Percentiles rank a stretch among this genome's conserved stretches.
Conservation (phyloP, 2,329 filamentous ascomycete genomes). For the Penicillium sclerotigenum region DNA sequence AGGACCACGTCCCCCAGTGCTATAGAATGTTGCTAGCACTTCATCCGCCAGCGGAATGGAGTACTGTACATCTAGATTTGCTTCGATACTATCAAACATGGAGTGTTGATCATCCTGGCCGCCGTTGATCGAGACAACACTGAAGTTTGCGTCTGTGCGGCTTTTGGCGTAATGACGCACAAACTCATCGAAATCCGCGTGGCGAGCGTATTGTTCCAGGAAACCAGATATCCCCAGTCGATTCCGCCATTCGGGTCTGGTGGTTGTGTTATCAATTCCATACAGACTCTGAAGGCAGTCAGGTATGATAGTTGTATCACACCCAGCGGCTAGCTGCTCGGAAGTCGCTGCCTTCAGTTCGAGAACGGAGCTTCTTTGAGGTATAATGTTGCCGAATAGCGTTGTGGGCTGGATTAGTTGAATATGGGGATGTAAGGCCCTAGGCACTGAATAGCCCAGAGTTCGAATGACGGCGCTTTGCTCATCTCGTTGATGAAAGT, state of each 20-base stretch:
- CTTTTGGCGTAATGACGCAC: conserved; percentile 54
- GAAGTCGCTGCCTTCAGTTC: conserved; percentile 10
- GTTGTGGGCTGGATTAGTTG: conserved; percentile 66
- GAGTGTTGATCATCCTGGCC: conserved; percentile 52
- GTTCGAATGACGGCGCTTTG: conserved; percentile 52
- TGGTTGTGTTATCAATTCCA: conserved; percentile 36
- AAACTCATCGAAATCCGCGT: conserved; percentile 56
- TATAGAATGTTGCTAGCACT: conserved; percentile 57
- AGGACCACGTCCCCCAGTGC: conserved; percentile 56
- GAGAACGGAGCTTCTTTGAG: conserved; percentile 40
- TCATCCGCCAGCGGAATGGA: conserved; percentile 55
- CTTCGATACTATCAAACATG: conserved; percentile 50
- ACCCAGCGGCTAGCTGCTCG: conserved; percentile 31
- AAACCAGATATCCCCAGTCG: conserved; percentile 50
- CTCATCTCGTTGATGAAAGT: conserved; percentile 50
- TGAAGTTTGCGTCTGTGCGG: conserved; percentile 54
- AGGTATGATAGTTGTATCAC: conserved; percentile 46
- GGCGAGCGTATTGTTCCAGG: conserved; percentile 52
- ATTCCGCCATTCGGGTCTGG: conserved; percentile 36
- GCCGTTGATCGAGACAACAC: conserved; percentile 55
- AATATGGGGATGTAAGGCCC: conserved; percentile 52
- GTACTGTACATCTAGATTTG: conserved; percentile 63
- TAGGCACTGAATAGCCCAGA: conserved; percentile 61
- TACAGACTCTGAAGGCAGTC: conserved; percentile 52
- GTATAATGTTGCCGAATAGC: conserved; percentile 53